Conservation (phyloP, 768 basidiomycete species). For the Guyanaporus albipodus region DNA sequence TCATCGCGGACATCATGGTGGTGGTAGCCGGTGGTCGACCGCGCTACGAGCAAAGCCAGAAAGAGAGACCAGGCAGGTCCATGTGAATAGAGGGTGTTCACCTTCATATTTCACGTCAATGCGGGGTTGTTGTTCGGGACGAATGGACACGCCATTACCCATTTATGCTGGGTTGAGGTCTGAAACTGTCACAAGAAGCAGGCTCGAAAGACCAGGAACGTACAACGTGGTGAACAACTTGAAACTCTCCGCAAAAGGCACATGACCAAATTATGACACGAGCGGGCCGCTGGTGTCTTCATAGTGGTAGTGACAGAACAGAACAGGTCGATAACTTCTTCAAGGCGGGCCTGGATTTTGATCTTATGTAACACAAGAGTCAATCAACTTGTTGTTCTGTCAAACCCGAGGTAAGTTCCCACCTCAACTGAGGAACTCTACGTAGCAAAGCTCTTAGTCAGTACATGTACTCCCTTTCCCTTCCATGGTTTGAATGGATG, state of each 20-base stretch:
- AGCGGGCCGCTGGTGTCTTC: too few species aligned
- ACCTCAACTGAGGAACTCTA: too few species aligned
- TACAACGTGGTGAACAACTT: too few species aligned
- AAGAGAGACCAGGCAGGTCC: neutral
- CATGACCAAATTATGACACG: neutral
- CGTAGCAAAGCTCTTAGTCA: too few species aligned
- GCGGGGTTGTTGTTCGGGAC: neutral
- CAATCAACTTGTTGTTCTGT: too few species aligned
- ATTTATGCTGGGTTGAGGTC: slow-evolving; percentile 6
- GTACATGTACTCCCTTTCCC: too few species aligned
- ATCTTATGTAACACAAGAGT: too few species aligned
- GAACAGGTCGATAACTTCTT: too few species aligned
- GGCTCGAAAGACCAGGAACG: neutral
- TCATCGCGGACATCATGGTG: slow-evolving; percentile 26
- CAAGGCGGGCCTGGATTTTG: too few species aligned
- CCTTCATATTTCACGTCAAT: slow-evolving; percentile 7
- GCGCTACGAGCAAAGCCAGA: neutral
- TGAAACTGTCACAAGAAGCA: neutral
- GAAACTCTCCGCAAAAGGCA: neutral
- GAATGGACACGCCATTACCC: neutral
- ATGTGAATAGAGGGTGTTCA: neutral
- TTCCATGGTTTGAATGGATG: too few species aligned
- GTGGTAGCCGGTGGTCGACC: slow-evolving; percentile 2
- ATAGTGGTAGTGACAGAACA: too few species aligned
- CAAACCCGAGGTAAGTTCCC: too few species aligned